Conservation (phyloP, 768 basidiomycete species). For the Lenzites betulinus region DNA sequence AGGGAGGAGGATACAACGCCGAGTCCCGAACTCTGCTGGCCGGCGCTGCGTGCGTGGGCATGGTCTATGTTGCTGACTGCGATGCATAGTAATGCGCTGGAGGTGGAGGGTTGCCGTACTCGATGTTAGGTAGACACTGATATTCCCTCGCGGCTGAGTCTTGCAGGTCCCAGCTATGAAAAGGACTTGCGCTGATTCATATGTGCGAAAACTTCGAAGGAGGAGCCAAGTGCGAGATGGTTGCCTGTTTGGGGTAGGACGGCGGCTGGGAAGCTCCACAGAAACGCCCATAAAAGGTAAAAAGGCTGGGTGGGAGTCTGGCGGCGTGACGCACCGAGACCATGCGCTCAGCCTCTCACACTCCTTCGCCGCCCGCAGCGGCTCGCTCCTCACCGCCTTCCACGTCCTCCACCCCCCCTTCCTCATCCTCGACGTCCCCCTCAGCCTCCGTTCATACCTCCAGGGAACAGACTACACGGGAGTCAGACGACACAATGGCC, state of each 20-base stretch:
- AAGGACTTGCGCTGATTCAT: too few relatives aligned
- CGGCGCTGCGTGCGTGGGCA: too few relatives aligned
- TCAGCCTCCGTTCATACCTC: conserved; percentile 6
- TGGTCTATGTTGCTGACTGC: too few relatives aligned
- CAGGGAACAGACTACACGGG: conserved; percentile 18
- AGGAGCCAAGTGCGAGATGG: not conserved
- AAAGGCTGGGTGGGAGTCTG: conserved; percentile 11
- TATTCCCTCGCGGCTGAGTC: too few relatives aligned
- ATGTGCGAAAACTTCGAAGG: not conserved
- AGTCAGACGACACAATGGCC: conserved; percentile 42
- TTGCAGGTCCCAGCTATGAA: too few relatives aligned
- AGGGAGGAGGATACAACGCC: too few relatives aligned
- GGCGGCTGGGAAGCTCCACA: conserved; percentile 14
- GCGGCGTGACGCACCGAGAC: conserved; percentile 9
- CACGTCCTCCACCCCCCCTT: conserved; percentile 6
- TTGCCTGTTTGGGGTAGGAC: not conserved
- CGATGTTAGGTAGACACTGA: too few relatives aligned
- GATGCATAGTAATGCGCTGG: too few relatives aligned
- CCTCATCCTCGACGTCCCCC: not conserved
- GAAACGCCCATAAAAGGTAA: conserved; percentile 13
- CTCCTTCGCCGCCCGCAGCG: conserved; percentile 8
- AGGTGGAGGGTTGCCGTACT: too few relatives aligned
- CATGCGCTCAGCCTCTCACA: conserved; percentile 14
- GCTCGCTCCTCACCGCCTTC: conserved; percentile 12
- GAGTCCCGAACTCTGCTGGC: not conserved